Conservation (phyloP, 495 filamentous ascomycete genomes). For the Aspergillus kassunensis region DNA sequence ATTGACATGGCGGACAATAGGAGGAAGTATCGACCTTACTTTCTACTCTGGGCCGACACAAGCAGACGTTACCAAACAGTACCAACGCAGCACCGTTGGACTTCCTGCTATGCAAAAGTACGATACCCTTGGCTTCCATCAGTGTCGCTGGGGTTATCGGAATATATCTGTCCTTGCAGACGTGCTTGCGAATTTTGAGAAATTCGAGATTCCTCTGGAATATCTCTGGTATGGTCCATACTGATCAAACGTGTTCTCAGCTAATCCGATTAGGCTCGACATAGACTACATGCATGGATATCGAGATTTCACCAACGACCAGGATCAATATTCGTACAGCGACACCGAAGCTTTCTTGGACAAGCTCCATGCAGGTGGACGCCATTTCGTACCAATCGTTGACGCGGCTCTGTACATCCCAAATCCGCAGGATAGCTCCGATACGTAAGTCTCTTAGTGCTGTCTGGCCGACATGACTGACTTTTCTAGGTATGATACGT, state of each 20-base stretch:
- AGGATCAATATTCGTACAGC: slow-evolving; percentile 41
- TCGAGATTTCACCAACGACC: slow-evolving; percentile 58
- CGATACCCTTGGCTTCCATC: slow-evolving; percentile 59
- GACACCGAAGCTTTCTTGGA: slow-evolving; percentile 58
- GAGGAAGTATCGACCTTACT: slow-evolving; percentile 60
- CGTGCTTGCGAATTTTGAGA: slow-evolving; percentile 55
- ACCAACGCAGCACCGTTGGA: slow-evolving; percentile 52
- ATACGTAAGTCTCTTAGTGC: slow-evolving; percentile 47
- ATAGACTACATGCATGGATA: slow-evolving; percentile 59
- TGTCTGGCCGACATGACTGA: neutral
- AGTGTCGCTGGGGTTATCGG: slow-evolving; percentile 63
- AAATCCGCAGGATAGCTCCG: slow-evolving; percentile 64
- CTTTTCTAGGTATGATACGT: slow-evolving; percentile 53
- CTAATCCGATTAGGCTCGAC: slow-evolving; percentile 38
- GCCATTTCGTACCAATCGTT: slow-evolving; percentile 81
- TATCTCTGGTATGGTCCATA: slow-evolving; percentile 59
- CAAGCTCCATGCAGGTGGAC: slow-evolving; percentile 59
- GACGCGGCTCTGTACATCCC: slow-evolving; percentile 78
- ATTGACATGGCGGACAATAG: slow-evolving; percentile 71
- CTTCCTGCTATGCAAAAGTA: slow-evolving; percentile 63
- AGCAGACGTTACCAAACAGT: slow-evolving; percentile 53
- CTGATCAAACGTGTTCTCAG: neutral
- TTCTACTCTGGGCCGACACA: slow-evolving; percentile 59
- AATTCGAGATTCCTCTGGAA: slow-evolving; percentile 59
- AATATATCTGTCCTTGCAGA: slow-evolving; percentile 53